Evolutionary conservation across 176 grass and related monocot species (phyloP).

Genomic region (Pontederia crassipes): DNA sequence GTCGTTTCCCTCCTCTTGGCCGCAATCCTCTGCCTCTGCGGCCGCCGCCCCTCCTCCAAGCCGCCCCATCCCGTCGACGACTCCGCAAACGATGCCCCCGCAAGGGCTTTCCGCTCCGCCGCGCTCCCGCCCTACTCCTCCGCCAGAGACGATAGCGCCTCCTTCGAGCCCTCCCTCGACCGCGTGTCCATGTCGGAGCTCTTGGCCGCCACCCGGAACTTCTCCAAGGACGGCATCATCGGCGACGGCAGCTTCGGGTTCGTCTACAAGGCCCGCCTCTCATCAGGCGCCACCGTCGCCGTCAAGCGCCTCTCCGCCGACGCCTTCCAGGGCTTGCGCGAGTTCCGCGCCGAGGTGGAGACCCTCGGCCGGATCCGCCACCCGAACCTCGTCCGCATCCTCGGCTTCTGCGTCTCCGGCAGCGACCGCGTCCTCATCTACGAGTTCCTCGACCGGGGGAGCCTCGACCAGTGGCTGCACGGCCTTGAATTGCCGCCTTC

Average conservation of each 20-base stretch:
- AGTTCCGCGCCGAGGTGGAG: conserved; percentile 76
- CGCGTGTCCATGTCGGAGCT: conserved; percentile 54
- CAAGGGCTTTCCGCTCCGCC: not conserved
- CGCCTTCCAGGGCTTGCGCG: conserved; percentile 40
- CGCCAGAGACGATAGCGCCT: not conserved
- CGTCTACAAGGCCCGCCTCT: conserved; percentile 71
- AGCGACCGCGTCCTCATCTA: conserved; percentile 72
- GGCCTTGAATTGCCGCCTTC: conserved; percentile 6
- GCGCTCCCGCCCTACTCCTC: not conserved
- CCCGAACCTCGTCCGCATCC: conserved; percentile 55
- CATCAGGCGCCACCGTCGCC: conserved; percentile 33
- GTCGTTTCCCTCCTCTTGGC: conserved; percentile 31
- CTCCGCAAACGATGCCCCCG: not conserved
- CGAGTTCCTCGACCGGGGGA: conserved; percentile 68
- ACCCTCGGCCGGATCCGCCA: conserved; percentile 65
- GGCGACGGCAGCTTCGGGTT: conserved; percentile 91
- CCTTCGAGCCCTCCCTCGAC: conserved; percentile 33
- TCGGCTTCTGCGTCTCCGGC: conserved; percentile 64
- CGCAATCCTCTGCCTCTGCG: too few species aligned
- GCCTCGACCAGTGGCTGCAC: conserved; percentile 76
- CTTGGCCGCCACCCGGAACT: conserved; percentile 43
- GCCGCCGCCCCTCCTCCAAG: not conserved
- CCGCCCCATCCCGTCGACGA: conserved; percentile 1
- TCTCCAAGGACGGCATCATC: conserved; percentile 68
- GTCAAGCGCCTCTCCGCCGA: conserved; percentile 61